Evolutionary conservation across 306 rosid genomes (phyloP).

Genomic region (Urtica urens): DNA sequence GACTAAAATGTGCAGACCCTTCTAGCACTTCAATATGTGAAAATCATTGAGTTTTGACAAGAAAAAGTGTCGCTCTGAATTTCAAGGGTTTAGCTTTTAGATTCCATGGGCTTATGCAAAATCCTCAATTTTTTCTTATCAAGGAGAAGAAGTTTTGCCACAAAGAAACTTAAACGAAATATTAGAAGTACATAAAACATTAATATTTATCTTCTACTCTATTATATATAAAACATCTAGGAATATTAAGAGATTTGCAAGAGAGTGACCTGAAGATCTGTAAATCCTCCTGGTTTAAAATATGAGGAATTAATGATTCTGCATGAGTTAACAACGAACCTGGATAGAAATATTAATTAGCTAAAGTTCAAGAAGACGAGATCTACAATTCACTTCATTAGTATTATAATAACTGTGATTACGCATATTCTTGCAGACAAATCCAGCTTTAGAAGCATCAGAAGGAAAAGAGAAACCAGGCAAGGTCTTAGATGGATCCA

Average conservation of each 20-base stretch:
- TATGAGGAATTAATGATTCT: conserved; percentile 81
- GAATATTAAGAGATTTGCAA: not conserved
- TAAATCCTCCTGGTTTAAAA: conserved; percentile 72
- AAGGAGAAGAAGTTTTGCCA: too few species aligned
- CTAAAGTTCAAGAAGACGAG: too few species aligned
- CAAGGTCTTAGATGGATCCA: conserved; percentile 43
- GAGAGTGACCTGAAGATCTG: conserved; percentile 66
- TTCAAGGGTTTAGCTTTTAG: not conserved
- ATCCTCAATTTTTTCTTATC: too few species aligned
- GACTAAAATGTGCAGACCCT: not conserved
- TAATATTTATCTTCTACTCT: too few species aligned
- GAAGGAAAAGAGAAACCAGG: conserved; percentile 60
- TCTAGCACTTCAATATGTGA: not conserved
- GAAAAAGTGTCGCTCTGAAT: too few species aligned
- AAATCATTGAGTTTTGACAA: too few species aligned
- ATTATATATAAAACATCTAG: too few species aligned
- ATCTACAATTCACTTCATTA: conserved; percentile 7
- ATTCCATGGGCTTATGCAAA: not conserved
- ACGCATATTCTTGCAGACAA: conserved; percentile 71
- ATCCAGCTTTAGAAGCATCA: conserved; percentile 47
- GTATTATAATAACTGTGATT: conserved; percentile 21
- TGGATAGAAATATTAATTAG: too few species aligned
- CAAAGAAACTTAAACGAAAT: not conserved
- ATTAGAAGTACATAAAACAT: too few species aligned
- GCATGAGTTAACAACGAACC: conserved; percentile 89